These are phyloP conservation scores for Glomus cerebriforme DNA, from an alignment of 192 early-diverging fungal species.

Conservation along the genomic window DNA sequence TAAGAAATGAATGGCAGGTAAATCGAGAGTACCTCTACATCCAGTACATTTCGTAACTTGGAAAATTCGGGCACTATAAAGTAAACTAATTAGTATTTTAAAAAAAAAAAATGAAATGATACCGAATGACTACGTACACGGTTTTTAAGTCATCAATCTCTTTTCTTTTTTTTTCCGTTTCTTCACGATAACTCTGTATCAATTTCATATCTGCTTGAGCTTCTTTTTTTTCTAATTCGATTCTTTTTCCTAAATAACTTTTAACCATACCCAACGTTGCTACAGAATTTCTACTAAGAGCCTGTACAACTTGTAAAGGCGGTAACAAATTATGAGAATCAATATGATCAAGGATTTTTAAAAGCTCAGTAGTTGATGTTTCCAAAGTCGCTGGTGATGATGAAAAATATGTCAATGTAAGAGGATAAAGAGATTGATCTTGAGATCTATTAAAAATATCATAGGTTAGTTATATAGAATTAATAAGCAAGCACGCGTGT, in stretches of 20 bases:
- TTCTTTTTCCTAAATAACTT: conserved; percentile 77
- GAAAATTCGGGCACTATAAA: conserved; percentile 61
- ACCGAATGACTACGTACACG: conserved; percentile 45
- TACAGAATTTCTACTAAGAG: conserved; percentile 73
- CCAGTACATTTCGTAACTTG: conserved; percentile 77
- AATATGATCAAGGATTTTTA: conserved; percentile 79
- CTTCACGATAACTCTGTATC: conserved; percentile 76
- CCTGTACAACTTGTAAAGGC: conserved; percentile 88
- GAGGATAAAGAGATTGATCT: conserved; percentile 68
- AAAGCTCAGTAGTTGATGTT: conserved; percentile 57
- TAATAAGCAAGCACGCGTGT: background rate
- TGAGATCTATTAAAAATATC: conserved; percentile 43
- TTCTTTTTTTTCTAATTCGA: conserved; percentile 70
- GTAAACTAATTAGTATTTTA: background rate
- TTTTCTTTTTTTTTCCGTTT: conserved; percentile 71
- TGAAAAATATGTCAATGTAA: conserved; percentile 73
- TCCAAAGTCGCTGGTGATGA: conserved; percentile 63
- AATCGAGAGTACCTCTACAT: conserved; percentile 75
- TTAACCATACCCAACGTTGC: conserved; percentile 88
- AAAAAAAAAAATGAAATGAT: background rate
- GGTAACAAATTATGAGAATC: conserved; percentile 84
- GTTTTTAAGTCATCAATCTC: conserved; percentile 85
- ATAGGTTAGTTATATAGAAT: conserved; percentile 2
- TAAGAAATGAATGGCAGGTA: conserved; percentile 91
- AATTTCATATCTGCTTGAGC: conserved; percentile 68